Evolutionary conservation across 768 basidiomycete species (phyloP).

Genomic region (Russula lepida): DNA sequence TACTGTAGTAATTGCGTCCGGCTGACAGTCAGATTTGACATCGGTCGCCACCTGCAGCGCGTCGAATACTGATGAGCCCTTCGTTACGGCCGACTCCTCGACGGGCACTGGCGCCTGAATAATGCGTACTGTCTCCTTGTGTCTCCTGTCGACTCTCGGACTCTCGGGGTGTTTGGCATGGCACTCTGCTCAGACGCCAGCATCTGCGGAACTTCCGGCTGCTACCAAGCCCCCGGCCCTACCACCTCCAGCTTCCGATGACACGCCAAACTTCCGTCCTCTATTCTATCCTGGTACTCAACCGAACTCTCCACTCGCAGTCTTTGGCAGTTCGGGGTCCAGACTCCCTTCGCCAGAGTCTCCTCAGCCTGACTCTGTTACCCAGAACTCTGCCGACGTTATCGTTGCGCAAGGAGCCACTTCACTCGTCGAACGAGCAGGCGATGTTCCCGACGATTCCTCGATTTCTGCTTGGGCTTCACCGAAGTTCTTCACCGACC

Average conservation of each 20-base stretch:
- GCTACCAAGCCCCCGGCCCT: too few relatives aligned
- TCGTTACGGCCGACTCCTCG: not conserved
- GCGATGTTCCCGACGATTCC: not conserved
- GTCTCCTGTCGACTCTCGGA: not conserved
- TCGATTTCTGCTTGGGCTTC: slow-evolving; percentile 6
- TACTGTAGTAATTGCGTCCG: not conserved
- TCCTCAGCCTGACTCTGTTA: not conserved
- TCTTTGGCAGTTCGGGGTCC: not conserved
- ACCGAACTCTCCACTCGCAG: not conserved
- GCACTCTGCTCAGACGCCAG: not conserved
- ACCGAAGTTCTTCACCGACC: slow-evolving; percentile 10
- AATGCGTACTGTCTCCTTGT: not conserved
- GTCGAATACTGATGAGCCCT: not conserved
- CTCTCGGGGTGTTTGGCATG: not conserved
- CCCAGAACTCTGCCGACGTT: not conserved
- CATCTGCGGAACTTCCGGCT: not conserved
- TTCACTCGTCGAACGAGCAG: not conserved
- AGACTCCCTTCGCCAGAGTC: not conserved
- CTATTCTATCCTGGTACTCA: not conserved
- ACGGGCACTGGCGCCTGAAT: not conserved
- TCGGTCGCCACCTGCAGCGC: not conserved
- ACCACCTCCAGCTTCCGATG: not conserved
- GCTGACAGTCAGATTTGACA: not conserved
- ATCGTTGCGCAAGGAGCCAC: not conserved
- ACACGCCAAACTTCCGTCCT: not conserved